Base-by-base conservation (phyloP, 2,329 filamentous ascomycete genomes). In the Ilyonectria destructans region DNA sequence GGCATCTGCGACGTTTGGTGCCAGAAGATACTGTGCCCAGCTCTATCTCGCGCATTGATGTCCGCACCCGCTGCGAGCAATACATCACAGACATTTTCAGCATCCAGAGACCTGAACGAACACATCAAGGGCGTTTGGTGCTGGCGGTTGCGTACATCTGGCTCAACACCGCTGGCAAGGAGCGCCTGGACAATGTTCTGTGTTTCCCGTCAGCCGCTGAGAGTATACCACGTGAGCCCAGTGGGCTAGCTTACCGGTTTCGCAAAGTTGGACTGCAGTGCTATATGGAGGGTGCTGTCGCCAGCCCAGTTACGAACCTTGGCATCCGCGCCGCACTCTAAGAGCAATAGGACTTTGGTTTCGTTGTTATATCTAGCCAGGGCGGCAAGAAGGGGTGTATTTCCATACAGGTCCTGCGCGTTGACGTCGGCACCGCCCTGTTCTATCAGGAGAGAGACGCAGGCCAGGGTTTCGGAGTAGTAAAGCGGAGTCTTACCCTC, bases 281-380 rank as follows among this genome's bases (percentile, higher is more conserved):
- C 48, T 23, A 51, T 21, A 5, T 51, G 48, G 29, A 51, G 48
- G 48, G 48, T 51, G 48, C 26, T 51, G 4, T 51, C 48, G 48
- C 48, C 48, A 21, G 48, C 48, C 48, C 12, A 51, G 48, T 2
- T 51, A 17, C 29, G 48, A 40, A 56, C 52, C n/a, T 19, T 2
- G 6, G 48, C 48, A 51, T 51, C 48, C 8, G 48, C 48, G 6
- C 48, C 48, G 48, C 15, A 51, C 26, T 51, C 48, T 29, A 51
- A 26, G 48, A 51, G 48, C 17, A 51, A 21, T 21, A 51, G 48
- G 48, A 51, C 6, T 17, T 26, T 2, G 48, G 3, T 3, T 2
- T 51, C 48, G 48, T 51, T 1, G 29, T 17, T 17, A 29, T 56
- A 9, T 19, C 40, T 29, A 4, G 10, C 5, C 26, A 56, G 52